Evolutionary conservation across 208 protist genomes (phyloP).

Genomic region (Kentomonas sorsogonicus): DNA sequence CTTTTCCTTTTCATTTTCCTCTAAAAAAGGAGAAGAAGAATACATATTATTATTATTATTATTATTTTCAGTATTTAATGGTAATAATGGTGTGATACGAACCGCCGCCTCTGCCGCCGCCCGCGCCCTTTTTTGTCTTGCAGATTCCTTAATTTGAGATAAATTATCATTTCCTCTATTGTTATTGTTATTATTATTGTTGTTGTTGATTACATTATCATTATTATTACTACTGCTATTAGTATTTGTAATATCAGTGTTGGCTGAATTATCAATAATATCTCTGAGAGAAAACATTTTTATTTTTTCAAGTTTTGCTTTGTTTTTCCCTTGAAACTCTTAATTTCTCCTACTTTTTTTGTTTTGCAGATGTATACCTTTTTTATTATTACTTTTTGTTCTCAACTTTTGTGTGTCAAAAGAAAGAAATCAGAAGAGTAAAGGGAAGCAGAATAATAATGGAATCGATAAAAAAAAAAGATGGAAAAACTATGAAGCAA

Average conservation of each 20-base stretch:
- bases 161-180: neutral
- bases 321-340: neutral
- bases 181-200: conserved; percentile 4
- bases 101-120: too few relatives aligned
- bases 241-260: neutral
- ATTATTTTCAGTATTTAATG: too few relatives aligned
- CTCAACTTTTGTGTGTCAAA: too few relatives aligned
- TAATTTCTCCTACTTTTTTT: too few relatives aligned
- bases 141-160: too few relatives aligned
- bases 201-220: neutral
- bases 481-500: neutral
- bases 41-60: too few relatives aligned
- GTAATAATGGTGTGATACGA: too few relatives aligned
- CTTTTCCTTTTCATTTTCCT: too few relatives aligned
- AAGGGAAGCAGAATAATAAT: neutral
- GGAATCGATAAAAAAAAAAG: conserved; percentile 11
- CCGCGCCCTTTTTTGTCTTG: too few relatives aligned
- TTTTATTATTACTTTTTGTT: too few relatives aligned
- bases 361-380: too few relatives aligned
- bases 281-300: conserved; percentile 8
- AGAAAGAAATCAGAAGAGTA: neutral
- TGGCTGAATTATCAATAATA: neutral
- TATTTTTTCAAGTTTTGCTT: neutral
- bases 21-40: too few relatives aligned
- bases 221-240: conserved; percentile 5